A percentile compares a stretch with the other conserved stretches of the same genome.
These are phyloP conservation scores for Conringia planisiliqua DNA, from an alignment of 345 rosid species.

Conservation along the genomic window DNA sequence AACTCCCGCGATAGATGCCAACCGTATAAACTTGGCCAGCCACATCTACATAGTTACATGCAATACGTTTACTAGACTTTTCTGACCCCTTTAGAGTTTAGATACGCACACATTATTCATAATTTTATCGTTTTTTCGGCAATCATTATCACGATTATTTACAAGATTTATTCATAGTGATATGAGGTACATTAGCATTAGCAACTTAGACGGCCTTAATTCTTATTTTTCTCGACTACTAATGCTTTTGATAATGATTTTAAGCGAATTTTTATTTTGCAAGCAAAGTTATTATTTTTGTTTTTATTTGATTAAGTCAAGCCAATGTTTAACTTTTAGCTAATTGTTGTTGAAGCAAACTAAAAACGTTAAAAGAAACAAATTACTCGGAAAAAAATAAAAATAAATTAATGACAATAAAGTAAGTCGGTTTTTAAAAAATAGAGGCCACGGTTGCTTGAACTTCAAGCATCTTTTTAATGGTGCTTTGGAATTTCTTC, in stretches of 20 bases:
- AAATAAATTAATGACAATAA: conserved; percentile 22
- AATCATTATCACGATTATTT: background rate
- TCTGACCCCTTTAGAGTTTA: background rate
- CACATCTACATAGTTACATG: conserved; percentile 18
- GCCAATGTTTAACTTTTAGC: conserved; percentile 60
- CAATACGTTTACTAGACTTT: background rate
- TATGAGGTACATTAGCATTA: background rate
- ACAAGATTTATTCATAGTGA: background rate
- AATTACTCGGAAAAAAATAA: background rate
- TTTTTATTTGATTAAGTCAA: conserved; percentile 33
- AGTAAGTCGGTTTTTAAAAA: conserved; percentile 48
- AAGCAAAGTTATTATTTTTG: background rate
- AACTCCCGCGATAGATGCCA: conserved; percentile 42
- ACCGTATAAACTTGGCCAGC: conserved; percentile 28
- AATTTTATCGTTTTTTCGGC: background rate
- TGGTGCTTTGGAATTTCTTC: conserved; percentile 61
- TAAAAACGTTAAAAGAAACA: conserved; percentile 7
- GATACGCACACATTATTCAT: background rate
- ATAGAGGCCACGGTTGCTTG: conserved; percentile 70
- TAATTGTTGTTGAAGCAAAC: conserved; percentile 36
- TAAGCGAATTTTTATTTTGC: background rate
- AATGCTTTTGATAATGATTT: background rate
- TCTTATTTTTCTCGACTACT: background rate
- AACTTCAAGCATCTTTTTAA: conserved; percentile 82
- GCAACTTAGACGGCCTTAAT: background rate